Evolutionary conservation across 2,329 filamentous ascomycete species (phyloP), one percentile per base, ranked within the genome.

Genomic region (Fusarium stilboides): DNA sequence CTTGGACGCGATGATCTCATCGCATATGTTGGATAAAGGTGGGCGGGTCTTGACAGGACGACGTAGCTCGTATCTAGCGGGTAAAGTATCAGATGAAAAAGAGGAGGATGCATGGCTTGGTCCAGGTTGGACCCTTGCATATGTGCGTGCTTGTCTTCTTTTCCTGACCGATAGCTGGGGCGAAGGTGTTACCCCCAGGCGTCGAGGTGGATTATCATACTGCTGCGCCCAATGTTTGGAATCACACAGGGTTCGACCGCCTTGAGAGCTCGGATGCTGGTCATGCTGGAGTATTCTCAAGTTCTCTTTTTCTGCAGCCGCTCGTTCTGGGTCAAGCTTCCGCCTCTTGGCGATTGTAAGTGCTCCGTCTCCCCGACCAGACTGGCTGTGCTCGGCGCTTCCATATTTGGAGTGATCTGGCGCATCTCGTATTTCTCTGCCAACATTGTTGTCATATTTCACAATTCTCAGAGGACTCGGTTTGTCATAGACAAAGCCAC

Each of bases 401-500:
- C 62, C 70, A 31, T 78, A 62, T 2, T 75, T 79, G 15, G 53
- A 55, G 19, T 62, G 54, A 60, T 76, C 78, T 37, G 46, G 62
- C 34, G 50, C 31, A 68, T 72, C 67, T 68, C n/a, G 28, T 3
- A 8, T 47, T 13, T 77, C 14, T 54, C 60, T 42, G 8, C 31
- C 52, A n/a, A 28, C 34, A 8, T 49, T 60, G 24, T 14, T 55
- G 10, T 47, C 44, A 34, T 78, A 77, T 73, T 87, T 88, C 71
- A 83, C 74, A 71, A 88, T 85, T 40, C 84, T 82, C 34, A 88
- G 74, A 13, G 87, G 87, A 33, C 79, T 79, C 19, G 85, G 82
- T 57, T 74, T 72, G 70, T 77, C 77, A 22, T 49, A 49, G 14
- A 33, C 24, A 71, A 40, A 74, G 57, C 61, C 60, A 10, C 63